Evolutionary conservation across 1,284 basidiomycete genomes (phyloP), one percentile per base, ranked within the genome.

Genomic region (Tilletia setariae): DNA sequence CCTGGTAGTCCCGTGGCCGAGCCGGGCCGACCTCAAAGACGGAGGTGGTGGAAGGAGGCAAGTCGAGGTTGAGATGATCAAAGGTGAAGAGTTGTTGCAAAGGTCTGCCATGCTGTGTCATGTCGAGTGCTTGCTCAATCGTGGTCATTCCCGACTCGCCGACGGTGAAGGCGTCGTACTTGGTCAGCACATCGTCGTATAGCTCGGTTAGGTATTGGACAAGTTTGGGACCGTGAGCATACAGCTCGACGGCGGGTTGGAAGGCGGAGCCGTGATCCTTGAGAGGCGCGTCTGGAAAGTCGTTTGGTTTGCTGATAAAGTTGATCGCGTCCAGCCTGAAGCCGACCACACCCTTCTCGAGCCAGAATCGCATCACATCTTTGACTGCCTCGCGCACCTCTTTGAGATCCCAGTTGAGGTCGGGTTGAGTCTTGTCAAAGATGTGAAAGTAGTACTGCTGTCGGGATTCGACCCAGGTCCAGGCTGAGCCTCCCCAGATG

Each of bases 401-500:
- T 0, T 86, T 85, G 77, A 90, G 89, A 53, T 89, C 88, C 90
- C 90, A 92, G 82, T 92, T 91, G 42, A 91, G 83, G 80, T 92
- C 91, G 0, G 90, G 91, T 83, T 91, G 91, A 72, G 89, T 87
- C 13, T 84, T 78, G 72, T 88, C 85, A 81, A 88, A 92, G 8
- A 91, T 78, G 82, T 91, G 90, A 62, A 91, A 86, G 79, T 91
- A 91, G 76, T 89, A 92, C 82, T 90, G 89, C 70, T 88, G 85
- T 0, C 89, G 90, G 28, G 79, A 78, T 70, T 88, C 87, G 80
- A 90, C 89, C 77, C 87, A 90, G 28, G 88, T 86, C 91, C 91
- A 92, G 2, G 88, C 89, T 1, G 87, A 87, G 28, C 89, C 90
- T 83, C 89, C 87, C 75, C 91, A 91, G 46, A 86, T 83, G 0